These are phyloP conservation scores for Serendipita indica DNA, from an alignment of 768 basidiomycete genomes.

Conservation along the genomic window DNA sequence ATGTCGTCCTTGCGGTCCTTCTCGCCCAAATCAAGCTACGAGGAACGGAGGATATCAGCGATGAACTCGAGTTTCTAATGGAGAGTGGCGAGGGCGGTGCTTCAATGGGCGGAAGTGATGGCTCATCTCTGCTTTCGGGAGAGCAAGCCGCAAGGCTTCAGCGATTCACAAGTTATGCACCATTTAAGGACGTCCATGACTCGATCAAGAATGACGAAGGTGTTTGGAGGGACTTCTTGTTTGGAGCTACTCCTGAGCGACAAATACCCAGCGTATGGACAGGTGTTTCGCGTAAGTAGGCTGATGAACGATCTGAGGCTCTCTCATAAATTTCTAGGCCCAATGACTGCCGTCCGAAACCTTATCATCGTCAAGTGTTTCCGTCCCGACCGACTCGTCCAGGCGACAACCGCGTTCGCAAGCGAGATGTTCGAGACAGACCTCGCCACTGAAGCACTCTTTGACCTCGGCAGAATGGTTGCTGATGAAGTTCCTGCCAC, in stretches of 20 bases:
- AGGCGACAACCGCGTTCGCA: conserved; percentile 65
- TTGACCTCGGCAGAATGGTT: conserved; percentile 67
- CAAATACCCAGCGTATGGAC: conserved; percentile 69
- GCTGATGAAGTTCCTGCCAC: conserved; percentile 59
- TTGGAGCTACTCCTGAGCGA: conserved; percentile 49
- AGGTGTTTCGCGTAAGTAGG: conserved; percentile 53
- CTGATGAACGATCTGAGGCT: neutral
- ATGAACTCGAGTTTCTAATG: conserved; percentile 84
- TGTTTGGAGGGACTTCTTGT: conserved; percentile 59
- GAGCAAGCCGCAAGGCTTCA: neutral
- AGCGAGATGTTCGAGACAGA: conserved; percentile 64
- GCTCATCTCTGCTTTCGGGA: conserved; percentile 27
- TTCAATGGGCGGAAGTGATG: conserved; percentile 36
- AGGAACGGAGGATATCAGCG: conserved; percentile 59
- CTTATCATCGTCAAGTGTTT: conserved; percentile 78
- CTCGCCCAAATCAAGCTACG: conserved; percentile 81
- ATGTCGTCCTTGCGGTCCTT: conserved; percentile 78
- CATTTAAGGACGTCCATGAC: conserved; percentile 61
- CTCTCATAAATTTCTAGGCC: conserved; percentile 23
- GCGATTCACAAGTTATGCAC: conserved; percentile 56
- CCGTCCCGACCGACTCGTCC: conserved; percentile 80
- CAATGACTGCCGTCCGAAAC: conserved; percentile 55
- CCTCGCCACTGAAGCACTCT: conserved; percentile 55
- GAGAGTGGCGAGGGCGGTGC: conserved; percentile 64
- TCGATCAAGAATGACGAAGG: conserved; percentile 46